Conservation (phyloP, 371 early-diverging fungal species). For the Mortierella sp. region DNA sequence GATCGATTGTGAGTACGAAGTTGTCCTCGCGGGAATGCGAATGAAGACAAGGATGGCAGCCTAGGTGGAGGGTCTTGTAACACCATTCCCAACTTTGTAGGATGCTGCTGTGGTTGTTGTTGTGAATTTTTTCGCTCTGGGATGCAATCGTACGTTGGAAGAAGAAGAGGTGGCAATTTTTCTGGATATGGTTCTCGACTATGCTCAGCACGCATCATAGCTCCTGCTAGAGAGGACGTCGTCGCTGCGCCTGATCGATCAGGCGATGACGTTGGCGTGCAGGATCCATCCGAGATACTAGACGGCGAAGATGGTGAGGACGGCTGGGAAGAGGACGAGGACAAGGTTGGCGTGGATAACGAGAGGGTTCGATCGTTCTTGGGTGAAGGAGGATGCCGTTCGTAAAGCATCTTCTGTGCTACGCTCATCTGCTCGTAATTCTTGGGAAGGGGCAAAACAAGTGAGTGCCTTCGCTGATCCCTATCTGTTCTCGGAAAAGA, state of each 20-base stretch:
- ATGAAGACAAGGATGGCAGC: too few relatives aligned
- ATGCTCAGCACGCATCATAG: too few relatives aligned
- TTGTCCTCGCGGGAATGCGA: too few relatives aligned
- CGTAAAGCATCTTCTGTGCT: slow-evolving; percentile 41
- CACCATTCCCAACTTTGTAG: neutral
- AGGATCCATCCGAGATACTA: too few relatives aligned
- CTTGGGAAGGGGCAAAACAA: slow-evolving; percentile 7
- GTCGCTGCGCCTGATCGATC: too few relatives aligned
- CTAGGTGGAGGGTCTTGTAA: too few relatives aligned
- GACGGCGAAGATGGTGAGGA: slow-evolving; percentile 13
- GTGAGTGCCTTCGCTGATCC: neutral
- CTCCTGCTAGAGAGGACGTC: too few relatives aligned
- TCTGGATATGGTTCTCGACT: too few relatives aligned
- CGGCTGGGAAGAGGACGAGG: neutral
- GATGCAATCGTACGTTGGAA: too few relatives aligned
- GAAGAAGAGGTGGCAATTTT: too few relatives aligned
- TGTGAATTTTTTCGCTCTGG: too few relatives aligned
- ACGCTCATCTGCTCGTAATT: slow-evolving; percentile 26
- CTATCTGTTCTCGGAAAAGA: neutral
- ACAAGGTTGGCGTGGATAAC: slow-evolving; percentile 4
- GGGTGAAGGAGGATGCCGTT: slow-evolving; percentile 51
- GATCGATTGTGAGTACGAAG: neutral
- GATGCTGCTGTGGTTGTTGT: neutral
- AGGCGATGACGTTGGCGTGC: too few relatives aligned
- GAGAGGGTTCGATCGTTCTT: slow-evolving; percentile 1